Evolutionary conservation across 78 protist genomes (phyloP).

Genomic region (Chrysochromulina parva): DNA sequence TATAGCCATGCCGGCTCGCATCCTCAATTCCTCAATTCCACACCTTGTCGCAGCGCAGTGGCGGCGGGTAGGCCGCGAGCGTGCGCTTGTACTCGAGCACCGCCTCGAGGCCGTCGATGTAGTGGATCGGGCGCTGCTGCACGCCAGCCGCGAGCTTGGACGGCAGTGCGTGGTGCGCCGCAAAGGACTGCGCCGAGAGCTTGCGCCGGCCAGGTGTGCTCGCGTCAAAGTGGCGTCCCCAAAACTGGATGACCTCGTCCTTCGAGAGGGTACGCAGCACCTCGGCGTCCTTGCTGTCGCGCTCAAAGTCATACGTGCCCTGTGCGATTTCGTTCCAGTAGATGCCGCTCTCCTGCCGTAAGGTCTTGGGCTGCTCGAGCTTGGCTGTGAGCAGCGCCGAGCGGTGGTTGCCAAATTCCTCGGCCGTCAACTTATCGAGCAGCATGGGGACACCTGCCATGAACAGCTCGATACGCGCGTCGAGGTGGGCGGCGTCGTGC

Average conservation of each 20-base stretch:
- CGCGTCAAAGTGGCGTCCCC: not conserved
- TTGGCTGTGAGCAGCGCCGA: not conserved
- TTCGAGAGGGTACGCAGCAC: not conserved
- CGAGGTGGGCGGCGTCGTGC: constrained; percentile 9
- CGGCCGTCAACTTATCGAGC: not conserved
- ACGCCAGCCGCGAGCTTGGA: too few species aligned
- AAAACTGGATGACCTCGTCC: not conserved
- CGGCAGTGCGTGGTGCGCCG: not conserved
- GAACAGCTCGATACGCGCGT: constrained; percentile 34
- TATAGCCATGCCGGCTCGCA: too few species aligned
- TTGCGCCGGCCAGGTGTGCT: not conserved
- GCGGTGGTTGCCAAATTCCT: not conserved
- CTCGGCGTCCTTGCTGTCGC: not conserved
- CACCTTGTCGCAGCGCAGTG: not conserved
- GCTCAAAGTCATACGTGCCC: not conserved
- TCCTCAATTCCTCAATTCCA: too few species aligned
- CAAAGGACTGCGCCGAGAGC: not conserved
- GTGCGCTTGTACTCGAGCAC: not conserved
- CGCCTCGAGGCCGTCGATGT: not conserved
- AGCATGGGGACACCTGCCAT: not conserved
- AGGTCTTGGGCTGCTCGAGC: not conserved
- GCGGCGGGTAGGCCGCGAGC: not conserved
- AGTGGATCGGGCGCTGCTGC: not conserved
- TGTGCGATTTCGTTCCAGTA: not conserved
- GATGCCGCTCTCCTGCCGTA: not conserved